phyloP scores from a whole-genome alignment of 257 asterid genomes.

The Solanum habrochaites region DNA sequence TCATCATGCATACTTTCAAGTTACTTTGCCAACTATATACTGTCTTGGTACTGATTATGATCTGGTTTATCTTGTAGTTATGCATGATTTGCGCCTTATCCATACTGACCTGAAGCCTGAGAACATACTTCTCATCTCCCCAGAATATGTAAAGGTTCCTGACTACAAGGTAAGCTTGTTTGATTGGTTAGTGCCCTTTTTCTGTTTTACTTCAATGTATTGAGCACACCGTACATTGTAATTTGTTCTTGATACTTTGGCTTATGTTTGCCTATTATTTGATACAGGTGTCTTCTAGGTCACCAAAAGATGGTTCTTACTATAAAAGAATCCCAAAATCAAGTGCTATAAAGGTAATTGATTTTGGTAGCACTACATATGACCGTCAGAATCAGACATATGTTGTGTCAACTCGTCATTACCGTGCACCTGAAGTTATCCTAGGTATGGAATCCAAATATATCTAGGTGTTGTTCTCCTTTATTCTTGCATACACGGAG shows the following conservation, averaged over 20 bases:
- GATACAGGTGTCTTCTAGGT: constrained; percentile 48
- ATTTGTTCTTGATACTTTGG: background rate
- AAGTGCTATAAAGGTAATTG: constrained; percentile 85
- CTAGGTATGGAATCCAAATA: constrained; percentile 30
- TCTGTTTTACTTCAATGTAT: background rate
- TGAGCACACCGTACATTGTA: background rate
- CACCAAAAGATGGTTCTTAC: constrained; percentile 50
- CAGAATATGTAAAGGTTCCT: constrained; percentile 65
- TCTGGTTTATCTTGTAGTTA: constrained; percentile 35
- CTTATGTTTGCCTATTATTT: background rate
- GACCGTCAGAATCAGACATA: constrained; percentile 57
- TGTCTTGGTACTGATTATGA: background rate
- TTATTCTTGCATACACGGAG: background rate
- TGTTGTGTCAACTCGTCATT: constrained; percentile 78
- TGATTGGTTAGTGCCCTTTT: background rate
- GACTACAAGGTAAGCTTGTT: constrained; percentile 64
- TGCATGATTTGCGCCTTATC: constrained; percentile 84
- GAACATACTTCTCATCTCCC: constrained; percentile 78
- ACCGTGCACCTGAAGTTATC: constrained; percentile 92
- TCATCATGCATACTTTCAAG: background rate
- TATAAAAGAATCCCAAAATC: constrained; percentile 75
- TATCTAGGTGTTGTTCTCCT: background rate
- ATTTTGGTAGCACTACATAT: constrained; percentile 86
- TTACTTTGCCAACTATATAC: background rate
- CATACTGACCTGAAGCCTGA: constrained; percentile 97